Base-by-base conservation (phyloP, 1,284 basidiomycete genomes). In the Laetiporus sulphureus region DNA sequence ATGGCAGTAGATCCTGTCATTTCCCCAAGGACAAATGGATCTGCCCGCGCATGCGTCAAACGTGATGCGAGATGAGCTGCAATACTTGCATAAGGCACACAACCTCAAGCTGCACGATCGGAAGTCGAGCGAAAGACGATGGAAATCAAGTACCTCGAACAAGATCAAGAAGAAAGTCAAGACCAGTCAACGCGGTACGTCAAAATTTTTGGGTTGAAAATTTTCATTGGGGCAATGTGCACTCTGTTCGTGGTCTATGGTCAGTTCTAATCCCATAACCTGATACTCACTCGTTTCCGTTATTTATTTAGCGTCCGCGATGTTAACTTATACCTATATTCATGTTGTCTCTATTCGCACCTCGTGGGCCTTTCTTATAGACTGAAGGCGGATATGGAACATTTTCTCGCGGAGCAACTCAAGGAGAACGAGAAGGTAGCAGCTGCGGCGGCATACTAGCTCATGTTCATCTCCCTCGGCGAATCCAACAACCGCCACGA, bases 151-250 rank as follows among this genome's bases (percentile, higher is more conserved):
- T 85, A 81, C 60, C 70, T 86, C 42, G 84, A 87, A 56, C 73
- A 79, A 57, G 83, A 88, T 24, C 75, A 82, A 54, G 83, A 87
- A 32, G 87, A 90, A 52, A 77, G 58, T 47, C 69, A 78, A 52
- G 83, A 87, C 54, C 72, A 78, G 47, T 79, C 89, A 44, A 79
- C 79, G 57, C 75, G 80, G 87, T 89, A 82, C 68, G 84, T 81
- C 53, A 68, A 63, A 54, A 65, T 75, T 54, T 77, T 77, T 61
- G 68, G 72, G 49, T 62, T 76, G 53, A 77, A 79, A 60, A 71
- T 70, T 57, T 75, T 78, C 50, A 56, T 76, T 45, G 71, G 73
- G 50, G 70, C 68, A 50, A 58, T 73, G 46, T 62, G 75, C 56
- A 68, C 72, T 54, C 65, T 81, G 61, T 77, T 65, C 62, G 69